phyloP scores from a whole-genome alignment of 352 stramenopile species.

The Phytophthora syringae region DNA sequence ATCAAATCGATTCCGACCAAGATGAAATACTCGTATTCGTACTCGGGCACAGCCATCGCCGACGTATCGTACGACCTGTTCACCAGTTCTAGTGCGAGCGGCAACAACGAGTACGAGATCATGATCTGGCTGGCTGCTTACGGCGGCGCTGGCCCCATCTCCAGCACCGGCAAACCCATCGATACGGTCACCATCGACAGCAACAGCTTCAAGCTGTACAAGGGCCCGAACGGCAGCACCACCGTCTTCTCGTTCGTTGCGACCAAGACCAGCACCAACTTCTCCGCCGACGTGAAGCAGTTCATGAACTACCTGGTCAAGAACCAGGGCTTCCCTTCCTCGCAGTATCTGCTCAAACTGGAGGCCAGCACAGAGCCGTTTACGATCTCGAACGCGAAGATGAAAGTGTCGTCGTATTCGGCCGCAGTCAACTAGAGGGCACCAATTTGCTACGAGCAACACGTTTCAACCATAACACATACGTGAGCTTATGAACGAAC shows the following conservation, averaged over 20 bases:
- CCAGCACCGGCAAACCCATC: slow-evolving; percentile 36
- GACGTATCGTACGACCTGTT: slow-evolving; percentile 44
- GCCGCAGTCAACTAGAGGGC: slow-evolving; percentile 16
- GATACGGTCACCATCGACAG: slow-evolving; percentile 25
- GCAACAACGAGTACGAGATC: slow-evolving; percentile 43
- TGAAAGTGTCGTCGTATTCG: slow-evolving; percentile 32
- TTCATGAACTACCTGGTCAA: slow-evolving; percentile 35
- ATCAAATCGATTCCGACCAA: slow-evolving; percentile 39
- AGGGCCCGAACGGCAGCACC: slow-evolving; percentile 35
- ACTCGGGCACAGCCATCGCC: slow-evolving; percentile 33
- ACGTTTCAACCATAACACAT: slow-evolving; percentile 11
- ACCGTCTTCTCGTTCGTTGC: slow-evolving; percentile 45
- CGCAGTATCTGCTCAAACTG: slow-evolving; percentile 36
- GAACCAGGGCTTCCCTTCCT: slow-evolving; percentile 30
- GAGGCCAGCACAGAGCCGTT: slow-evolving; percentile 41
- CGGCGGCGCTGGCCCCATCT: slow-evolving; percentile 35
- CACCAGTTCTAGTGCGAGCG: slow-evolving; percentile 29
- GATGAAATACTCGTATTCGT: slow-evolving; percentile 39
- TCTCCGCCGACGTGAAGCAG: slow-evolving; percentile 28
- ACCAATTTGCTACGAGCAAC: background rate
- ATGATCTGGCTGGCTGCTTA: slow-evolving; percentile 44
- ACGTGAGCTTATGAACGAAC: no score
- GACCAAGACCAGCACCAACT: slow-evolving; percentile 26
- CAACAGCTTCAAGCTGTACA: slow-evolving; percentile 36
- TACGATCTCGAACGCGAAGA: slow-evolving; percentile 29